Evolutionary conservation across 306 rosid species (phyloP).

Genomic region (Astragalus membranaceus): DNA sequence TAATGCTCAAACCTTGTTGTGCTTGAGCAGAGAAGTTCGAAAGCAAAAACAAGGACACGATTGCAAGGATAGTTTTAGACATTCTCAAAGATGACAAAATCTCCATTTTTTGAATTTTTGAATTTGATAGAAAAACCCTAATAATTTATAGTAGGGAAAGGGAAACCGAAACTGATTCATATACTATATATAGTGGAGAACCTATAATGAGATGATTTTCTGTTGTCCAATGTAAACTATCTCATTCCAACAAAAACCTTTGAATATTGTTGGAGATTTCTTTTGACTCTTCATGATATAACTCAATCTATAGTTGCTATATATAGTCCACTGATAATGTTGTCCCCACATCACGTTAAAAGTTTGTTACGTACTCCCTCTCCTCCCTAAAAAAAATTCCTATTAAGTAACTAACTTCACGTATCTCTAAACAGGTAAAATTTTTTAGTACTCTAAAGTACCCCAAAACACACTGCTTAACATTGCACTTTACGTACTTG

Average conservation of each 20-base stretch:
- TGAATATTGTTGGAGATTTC: neutral
- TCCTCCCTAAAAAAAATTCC: no score
- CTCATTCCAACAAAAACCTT: neutral
- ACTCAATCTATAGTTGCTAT: neutral
- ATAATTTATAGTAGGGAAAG: neutral
- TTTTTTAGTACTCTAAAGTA: no score
- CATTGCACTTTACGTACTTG: no score
- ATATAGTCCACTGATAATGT: no score
- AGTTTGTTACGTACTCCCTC: no score
- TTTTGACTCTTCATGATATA: neutral
- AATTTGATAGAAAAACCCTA: neutral
- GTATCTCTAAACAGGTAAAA: no score
- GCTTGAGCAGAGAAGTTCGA: neutral
- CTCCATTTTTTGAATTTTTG: neutral
- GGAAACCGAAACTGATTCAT: no score
- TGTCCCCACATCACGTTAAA: no score
- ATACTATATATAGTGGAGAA: neutral
- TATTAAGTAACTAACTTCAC: no score
- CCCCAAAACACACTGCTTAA: no score
- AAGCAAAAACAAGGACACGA: neutral
- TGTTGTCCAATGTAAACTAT: neutral
- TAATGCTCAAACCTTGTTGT: neutral
- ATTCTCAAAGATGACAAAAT: neutral
- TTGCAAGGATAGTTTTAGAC: neutral
- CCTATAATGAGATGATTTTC: neutral